Evolutionary conservation across 2,329 filamentous ascomycete genomes (phyloP).

Genomic region (Diaporthe humulicola): DNA sequence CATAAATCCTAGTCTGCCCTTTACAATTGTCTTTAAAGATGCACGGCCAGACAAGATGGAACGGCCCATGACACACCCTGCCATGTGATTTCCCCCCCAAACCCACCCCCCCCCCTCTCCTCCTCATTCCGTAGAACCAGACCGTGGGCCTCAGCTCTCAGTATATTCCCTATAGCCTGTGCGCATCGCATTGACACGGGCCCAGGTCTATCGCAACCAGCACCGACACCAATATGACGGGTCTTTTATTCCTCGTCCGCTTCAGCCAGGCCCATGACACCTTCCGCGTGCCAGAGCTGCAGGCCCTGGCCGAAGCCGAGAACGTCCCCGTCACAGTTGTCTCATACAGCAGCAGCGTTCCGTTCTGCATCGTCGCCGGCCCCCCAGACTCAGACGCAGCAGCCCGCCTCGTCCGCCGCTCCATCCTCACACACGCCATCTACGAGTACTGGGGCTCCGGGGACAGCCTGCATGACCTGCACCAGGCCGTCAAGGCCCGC

Average conservation of each 20-base stretch:
- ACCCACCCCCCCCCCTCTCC: not conserved
- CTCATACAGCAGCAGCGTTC: constrained; percentile 83
- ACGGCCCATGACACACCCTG: constrained; percentile 9
- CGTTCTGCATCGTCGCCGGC: constrained; percentile 84
- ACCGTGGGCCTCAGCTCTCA: not conserved
- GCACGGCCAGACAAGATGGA: constrained; percentile 30
- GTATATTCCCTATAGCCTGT: constrained; percentile 1
- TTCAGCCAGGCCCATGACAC: constrained; percentile 91
- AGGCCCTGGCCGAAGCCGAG: constrained; percentile 81
- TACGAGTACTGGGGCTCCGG: constrained; percentile 91
- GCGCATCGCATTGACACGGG: constrained; percentile 63
- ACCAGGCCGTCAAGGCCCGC: constrained; percentile 70
- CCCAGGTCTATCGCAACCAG: not conserved
- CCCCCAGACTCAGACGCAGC: constrained; percentile 73
- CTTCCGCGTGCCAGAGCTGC: constrained; percentile 88
- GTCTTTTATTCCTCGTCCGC: constrained; percentile 78
- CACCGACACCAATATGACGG: constrained; percentile 4
- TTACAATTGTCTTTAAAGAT: not conserved
- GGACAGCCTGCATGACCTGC: constrained; percentile 74
- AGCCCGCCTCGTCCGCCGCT: constrained; percentile 76
- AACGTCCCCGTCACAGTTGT: constrained; percentile 78
- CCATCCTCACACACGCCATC: constrained; percentile 85
- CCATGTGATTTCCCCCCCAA: not conserved
- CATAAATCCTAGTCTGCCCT: not conserved
- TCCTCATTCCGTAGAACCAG: not conserved